Conservation (phyloP, 148 eudicot genomes). For the Chenopodium berlandieri region DNA sequence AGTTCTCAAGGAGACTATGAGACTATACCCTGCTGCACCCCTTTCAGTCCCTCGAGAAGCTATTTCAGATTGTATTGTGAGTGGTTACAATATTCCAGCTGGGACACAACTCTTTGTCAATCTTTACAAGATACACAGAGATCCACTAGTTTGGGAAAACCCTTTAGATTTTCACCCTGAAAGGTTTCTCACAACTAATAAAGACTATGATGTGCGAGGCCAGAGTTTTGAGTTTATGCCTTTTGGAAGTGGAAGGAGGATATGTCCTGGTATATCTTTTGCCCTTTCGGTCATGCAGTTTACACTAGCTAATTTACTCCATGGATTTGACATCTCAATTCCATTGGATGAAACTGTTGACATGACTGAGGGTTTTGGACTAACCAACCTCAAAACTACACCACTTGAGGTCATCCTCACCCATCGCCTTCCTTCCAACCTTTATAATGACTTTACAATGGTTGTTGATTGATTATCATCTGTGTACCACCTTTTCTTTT, state of each 20-base stretch:
- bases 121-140: slow-evolving; percentile 28
- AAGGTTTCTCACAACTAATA: slow-evolving; percentile 25
- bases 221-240: slow-evolving; percentile 15
- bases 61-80: slow-evolving; percentile 19
- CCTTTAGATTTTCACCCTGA: slow-evolving; percentile 23
- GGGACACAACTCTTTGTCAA: slow-evolving; percentile 23
- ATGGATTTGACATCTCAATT: slow-evolving; percentile 11
- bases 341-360: slow-evolving; percentile 8
- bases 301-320: slow-evolving; percentile 20
- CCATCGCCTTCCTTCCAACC: slow-evolving; percentile 17
- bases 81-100: slow-evolving; percentile 15
- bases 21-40: slow-evolving; percentile 23
- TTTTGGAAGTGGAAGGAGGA: slow-evolving; percentile 19
- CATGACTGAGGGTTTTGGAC: slow-evolving; percentile 22
- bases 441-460: background rate
- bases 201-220: slow-evolving; percentile 20
- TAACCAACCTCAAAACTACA: slow-evolving; percentile 8
- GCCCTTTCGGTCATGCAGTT: slow-evolving; percentile 13
- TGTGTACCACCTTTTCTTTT: too few relatives aligned
- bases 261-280: slow-evolving; percentile 17
- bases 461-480: too few relatives aligned
- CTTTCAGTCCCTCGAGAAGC: slow-evolving; percentile 23
- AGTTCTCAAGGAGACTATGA: slow-evolving; percentile 21
- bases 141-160: slow-evolving; percentile 22
- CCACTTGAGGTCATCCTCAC: slow-evolving; percentile 13